Evolutionary conservation across 2,329 filamentous ascomycete genomes (phyloP).

Genomic region (Xylaria sp.): DNA sequence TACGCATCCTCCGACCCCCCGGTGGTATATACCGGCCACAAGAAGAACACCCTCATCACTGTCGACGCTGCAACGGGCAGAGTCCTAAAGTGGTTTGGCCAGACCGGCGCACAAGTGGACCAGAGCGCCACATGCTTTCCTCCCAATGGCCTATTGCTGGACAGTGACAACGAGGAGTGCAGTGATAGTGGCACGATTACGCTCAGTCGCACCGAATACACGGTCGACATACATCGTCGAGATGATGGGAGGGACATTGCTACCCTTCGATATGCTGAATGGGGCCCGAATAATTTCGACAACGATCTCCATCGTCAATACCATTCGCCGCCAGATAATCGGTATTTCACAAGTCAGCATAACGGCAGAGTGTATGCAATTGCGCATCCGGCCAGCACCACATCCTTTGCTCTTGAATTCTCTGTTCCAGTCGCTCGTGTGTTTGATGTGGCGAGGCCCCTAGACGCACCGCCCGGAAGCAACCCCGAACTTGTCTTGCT

Average conservation of each 20-base stretch:
- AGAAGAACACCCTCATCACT: slow-evolving; percentile 89
- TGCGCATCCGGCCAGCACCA: slow-evolving; percentile 70
- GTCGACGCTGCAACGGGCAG: slow-evolving; percentile 87
- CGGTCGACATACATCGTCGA: slow-evolving; percentile 81
- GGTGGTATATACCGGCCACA: slow-evolving; percentile 90
- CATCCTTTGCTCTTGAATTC: slow-evolving; percentile 75
- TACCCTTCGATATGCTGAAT: slow-evolving; percentile 92
- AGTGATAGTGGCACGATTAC: slow-evolving; percentile 83
- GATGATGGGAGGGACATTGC: slow-evolving; percentile 81
- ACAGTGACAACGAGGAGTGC: slow-evolving; percentile 76
- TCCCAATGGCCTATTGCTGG: slow-evolving; percentile 73
- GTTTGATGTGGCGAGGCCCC: slow-evolving; percentile 85
- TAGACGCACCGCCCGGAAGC: slow-evolving; percentile 68
- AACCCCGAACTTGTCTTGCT: slow-evolving; percentile 85
- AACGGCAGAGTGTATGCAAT: slow-evolving; percentile 87
- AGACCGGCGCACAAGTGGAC: slow-evolving; percentile 74
- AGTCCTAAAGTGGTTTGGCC: slow-evolving; percentile 85
- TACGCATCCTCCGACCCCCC: slow-evolving; percentile 79
- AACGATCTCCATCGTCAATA: slow-evolving; percentile 89
- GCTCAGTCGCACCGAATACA: slow-evolving; percentile 89
- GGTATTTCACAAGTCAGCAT: slow-evolving; percentile 87
- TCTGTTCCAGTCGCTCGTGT: slow-evolving; percentile 84
- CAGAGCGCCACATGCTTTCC: slow-evolving; percentile 80
- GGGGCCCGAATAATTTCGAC: slow-evolving; percentile 92
- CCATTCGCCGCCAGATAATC: slow-evolving; percentile 80